phyloP scores from a whole-genome alignment of 2,329 filamentous ascomycete species.

The Neonectria magnoliae region DNA sequence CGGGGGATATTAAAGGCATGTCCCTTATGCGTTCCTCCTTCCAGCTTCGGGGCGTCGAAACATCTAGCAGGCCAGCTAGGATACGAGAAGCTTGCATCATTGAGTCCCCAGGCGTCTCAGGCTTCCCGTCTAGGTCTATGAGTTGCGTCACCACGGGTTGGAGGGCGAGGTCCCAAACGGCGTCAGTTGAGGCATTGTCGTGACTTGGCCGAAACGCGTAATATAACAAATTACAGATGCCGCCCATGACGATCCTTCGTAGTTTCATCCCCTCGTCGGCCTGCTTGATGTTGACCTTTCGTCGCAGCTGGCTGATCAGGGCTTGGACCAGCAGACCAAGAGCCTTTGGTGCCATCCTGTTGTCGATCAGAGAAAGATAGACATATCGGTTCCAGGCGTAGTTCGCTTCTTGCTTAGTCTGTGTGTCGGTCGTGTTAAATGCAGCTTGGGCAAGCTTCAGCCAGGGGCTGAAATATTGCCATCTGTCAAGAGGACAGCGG shows the following conservation, averaged over 20 bases:
- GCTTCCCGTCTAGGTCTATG: constrained; percentile 52
- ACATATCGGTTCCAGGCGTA: constrained; percentile 87
- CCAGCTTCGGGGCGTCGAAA: constrained; percentile 71
- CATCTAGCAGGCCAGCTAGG: constrained; percentile 76
- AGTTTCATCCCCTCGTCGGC: constrained; percentile 62
- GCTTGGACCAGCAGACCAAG: constrained; percentile 68
- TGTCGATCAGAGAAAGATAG: constrained; percentile 74
- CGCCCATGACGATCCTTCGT: constrained; percentile 68
- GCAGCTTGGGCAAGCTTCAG: constrained; percentile 82
- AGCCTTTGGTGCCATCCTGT: constrained; percentile 59
- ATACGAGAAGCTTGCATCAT: constrained; percentile 71
- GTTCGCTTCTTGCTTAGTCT: constrained; percentile 80
- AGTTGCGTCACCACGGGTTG: constrained; percentile 69
- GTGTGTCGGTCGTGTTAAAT: constrained; percentile 80
- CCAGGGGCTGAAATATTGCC: constrained; percentile 80
- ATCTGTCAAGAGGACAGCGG: constrained; percentile 71
- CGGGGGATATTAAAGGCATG: constrained; percentile 64
- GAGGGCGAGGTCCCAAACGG: constrained; percentile 82
- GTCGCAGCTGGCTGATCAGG: constrained; percentile 73
- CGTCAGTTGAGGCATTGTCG: constrained; percentile 72
- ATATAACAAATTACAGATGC: constrained; percentile 84
- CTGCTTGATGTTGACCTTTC: constrained; percentile 67
- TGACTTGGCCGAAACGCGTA: constrained; percentile 81
- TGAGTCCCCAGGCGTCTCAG: constrained; percentile 58
- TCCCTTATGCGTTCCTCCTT: constrained; percentile 76